Evolutionary conservation across 208 protist genomes (phyloP), one percentile per base, ranked within the genome.

Genomic region (Acanthamoeba lenticulata): DNA sequence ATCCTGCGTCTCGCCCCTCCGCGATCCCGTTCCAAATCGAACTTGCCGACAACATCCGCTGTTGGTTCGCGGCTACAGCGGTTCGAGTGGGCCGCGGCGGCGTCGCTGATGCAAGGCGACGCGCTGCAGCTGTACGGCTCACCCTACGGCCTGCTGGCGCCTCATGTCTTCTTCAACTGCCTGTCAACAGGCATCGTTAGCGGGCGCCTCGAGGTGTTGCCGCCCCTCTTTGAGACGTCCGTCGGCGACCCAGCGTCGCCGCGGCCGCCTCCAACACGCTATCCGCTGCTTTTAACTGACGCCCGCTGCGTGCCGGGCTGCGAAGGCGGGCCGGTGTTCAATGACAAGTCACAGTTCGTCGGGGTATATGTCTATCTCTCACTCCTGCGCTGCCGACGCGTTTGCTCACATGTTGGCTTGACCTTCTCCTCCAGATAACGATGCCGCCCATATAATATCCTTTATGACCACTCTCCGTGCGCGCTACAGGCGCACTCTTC

Each of bases 131-230:
- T 81, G 17, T 49, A 81, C 72, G 81, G 81, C 13, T 89, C 81
- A 45, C 81, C 81, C 38, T 89, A 89, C 29, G 81, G 81, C 29
- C 81, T 89, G n/a, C 27, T 89, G 34, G 44, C 81, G 47, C 81
- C 81, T 4, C 44, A 89, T 29, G 81, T 65, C 45, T 89, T 89
- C 34, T 65, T 89, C 47, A 89, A 89, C 49, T 89, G 81, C 47
- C 47, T 89, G 47, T 60, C 81, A 9, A 44, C 81, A 3, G 81
- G 81, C 40, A 29, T 65, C 4, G 47, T 89, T 9, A 89, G 81
- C 81, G 52, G 52, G 13, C 81, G 44, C 1, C 27, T 65, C 44
- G 47, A 89, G 47, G 32, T 62, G 45, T n/a, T n/a, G 5, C 47
- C 52, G 13, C 24, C 62, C 9, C 62, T 69, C 19, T 6, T 69